Base-by-base conservation (phyloP, 192 early-diverging fungal species). In the Funneliformis geosporum region DNA sequence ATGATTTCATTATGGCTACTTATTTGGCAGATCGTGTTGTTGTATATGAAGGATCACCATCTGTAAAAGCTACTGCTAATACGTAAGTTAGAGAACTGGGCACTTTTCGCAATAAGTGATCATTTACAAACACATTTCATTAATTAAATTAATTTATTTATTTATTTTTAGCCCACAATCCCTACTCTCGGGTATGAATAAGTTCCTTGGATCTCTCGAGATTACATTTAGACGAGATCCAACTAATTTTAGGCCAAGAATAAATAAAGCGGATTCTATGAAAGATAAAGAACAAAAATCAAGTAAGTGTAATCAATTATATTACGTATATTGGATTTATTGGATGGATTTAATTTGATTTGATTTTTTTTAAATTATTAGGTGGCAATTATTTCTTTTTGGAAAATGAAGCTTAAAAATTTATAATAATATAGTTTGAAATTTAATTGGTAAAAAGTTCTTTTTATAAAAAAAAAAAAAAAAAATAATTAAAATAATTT, bases 1-100 rank as follows among this genome's bases (percentile, higher is more conserved):
- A 97, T 92, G 97, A 99, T 88, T 98, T 99, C 83, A 97, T 97
- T 83, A 99, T 99, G 97, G 96, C 95, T 11, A 98, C 96, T 7
- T 99, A 99, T 81, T 87, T 99, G 75, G 97, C 97, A 42, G 96
- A 98, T 83, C 91, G 95, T 84, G 96, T 97, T 27, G 93, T 99
- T 83, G 96, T 99, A 10, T 97, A 96, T 85, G 95, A 95, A 12
- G 97, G 96, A 84, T 87, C 79, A 73, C 95, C 97, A n/a, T 94
- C 94, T 2, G 88, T 96, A 46, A 80, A 92, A 44, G 97, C 96
- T 40, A 84, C 66, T 66, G 97, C 97, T 46, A 91, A 90, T 80
- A 71, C 88, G 89, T 90, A 80, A 81, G 84, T 85, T 23, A 60
- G n/a, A 55, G 1, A 2, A 33, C 0, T 33, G 33, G 1, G 33